phyloP scores from a whole-genome alignment of 2,329 filamentous ascomycete genomes.

The Paraphaeosphaeria minitans region DNA sequence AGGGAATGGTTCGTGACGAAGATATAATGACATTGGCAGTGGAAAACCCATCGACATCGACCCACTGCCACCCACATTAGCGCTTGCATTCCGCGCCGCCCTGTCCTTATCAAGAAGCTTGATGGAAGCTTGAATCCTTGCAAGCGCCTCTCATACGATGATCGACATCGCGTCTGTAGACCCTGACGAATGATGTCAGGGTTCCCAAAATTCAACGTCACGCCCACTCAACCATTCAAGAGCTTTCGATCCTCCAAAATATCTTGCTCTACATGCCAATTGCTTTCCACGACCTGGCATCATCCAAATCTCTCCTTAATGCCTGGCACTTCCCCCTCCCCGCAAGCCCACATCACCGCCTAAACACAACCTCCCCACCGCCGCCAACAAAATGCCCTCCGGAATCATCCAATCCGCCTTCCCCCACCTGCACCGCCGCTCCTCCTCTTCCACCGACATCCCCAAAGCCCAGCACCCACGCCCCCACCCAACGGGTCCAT shows the following conservation, averaged over 20 bases:
- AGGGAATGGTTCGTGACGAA: neutral
- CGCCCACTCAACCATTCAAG: neutral
- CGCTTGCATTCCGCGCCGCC: neutral
- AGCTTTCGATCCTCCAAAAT: neutral
- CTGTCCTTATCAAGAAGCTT: neutral
- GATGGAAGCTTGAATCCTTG: neutral
- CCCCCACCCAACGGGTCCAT: neutral
- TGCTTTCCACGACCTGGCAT: neutral
- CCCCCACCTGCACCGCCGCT: neutral
- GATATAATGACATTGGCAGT: neutral
- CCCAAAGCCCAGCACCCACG: neutral
- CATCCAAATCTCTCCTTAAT: neutral
- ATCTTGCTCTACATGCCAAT: neutral
- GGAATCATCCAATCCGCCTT: neutral
- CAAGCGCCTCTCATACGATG: neutral
- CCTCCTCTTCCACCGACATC: conserved; percentile 1
- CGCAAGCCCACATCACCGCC: neutral
- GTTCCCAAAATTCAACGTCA: conserved; percentile 10
- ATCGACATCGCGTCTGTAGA: neutral
- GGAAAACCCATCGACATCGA: neutral
- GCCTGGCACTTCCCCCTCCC: neutral
- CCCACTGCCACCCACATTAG: neutral
- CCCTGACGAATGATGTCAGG: conserved; percentile 11
- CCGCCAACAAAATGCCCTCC: neutral
- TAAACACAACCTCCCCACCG: neutral